Conservation (phyloP, 2,329 filamentous ascomycete genomes). For the Tolypocladium sp. region DNA sequence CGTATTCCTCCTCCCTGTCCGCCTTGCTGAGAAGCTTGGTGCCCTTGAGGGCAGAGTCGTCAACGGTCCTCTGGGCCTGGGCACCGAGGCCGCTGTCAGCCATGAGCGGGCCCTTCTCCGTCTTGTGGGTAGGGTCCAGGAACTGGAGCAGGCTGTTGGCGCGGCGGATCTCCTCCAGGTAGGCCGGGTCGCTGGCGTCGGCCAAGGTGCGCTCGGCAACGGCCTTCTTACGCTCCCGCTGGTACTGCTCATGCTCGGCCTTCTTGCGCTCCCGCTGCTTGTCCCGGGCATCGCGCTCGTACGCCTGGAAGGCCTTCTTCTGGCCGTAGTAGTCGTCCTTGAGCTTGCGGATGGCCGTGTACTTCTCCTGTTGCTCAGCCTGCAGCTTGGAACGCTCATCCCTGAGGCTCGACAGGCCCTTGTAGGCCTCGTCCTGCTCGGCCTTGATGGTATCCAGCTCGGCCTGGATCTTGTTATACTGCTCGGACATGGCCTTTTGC, state of each 20-base stretch:
- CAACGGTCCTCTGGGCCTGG: slow-evolving; percentile 72
- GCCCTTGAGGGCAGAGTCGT: slow-evolving; percentile 77
- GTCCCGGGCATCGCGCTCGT: slow-evolving; percentile 75
- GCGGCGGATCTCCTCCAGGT: slow-evolving; percentile 83
- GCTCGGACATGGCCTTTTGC: slow-evolving; percentile 76
- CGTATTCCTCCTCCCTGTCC: slow-evolving; percentile 79
- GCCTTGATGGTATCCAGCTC: slow-evolving; percentile 87
- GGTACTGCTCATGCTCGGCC: slow-evolving; percentile 67
- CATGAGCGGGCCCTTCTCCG: slow-evolving; percentile 57
- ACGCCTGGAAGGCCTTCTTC: slow-evolving; percentile 74
- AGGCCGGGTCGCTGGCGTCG: slow-evolving; percentile 79
- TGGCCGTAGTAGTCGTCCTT: slow-evolving; percentile 82
- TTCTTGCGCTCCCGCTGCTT: slow-evolving; percentile 68
- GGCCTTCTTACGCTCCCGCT: slow-evolving; percentile 66
- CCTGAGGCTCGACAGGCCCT: slow-evolving; percentile 73
- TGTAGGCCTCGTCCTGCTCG: slow-evolving; percentile 85
- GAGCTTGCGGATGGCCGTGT: slow-evolving; percentile 68
- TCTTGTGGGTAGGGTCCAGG: slow-evolving; percentile 68
- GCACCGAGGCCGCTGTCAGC: slow-evolving; percentile 68
- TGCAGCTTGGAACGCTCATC: slow-evolving; percentile 82
- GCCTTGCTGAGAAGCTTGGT: slow-evolving; percentile 78
- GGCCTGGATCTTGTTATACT: slow-evolving; percentile 75
- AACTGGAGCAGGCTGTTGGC: slow-evolving; percentile 82
- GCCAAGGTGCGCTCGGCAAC: slow-evolving; percentile 67
- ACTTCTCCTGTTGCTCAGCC: slow-evolving; percentile 81